Evolutionary conservation across 192 early-diverging fungal species (phyloP), one percentile per base, ranked within the genome.

Genomic region (Coemansia reversa): DNA sequence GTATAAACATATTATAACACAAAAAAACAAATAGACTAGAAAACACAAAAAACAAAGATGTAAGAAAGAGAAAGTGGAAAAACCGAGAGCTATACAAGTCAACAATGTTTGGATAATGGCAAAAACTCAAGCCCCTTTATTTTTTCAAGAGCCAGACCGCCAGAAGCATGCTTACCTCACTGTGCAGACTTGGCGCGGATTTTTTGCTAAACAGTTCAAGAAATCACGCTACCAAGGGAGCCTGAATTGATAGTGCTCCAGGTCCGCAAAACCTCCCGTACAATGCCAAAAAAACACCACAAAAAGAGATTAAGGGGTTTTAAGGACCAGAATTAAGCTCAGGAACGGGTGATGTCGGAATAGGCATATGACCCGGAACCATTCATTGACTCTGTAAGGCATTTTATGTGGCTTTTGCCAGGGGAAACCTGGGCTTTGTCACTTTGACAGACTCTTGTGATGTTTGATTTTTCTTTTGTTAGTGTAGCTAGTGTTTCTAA

Each of bases 1-100:
- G 32, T 18, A 65, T 59, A 68, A 77, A 77, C 75, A 77, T 77
- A 35, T 35, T 35, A 11, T 35, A 35, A 35, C 20, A 61, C 6
- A 42, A 20, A 22, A 56, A 32, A 22, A 64, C 18, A n/a, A 18
- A 19, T 7, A 12, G 29, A 22, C 0, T 48, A 20, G 6, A 47
- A 23, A 63, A 55, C 11, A 14, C 18, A 8, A 33, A 27, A 7
- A 50, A 23, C 23, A 12, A 33, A 23, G 12, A 28, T 11, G 35
- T n/a, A 49, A 51, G 28, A n/a, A 22, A 59, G 39, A 42, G 11
- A 56, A 56, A 49, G 48, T 27, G 27, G 27, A 27, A 45, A 48
- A 28, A 7, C 30, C 8, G 39, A 60, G 22, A 45, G 39, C 7
- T 11, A 7, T 12, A 12, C 33, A 35, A 35, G 33, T 35, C 33